Evolutionary conservation across 352 stramenopile species (phyloP), one percentile per base, ranked within the genome.

Genomic region (Globisporangium mamillatum): DNA sequence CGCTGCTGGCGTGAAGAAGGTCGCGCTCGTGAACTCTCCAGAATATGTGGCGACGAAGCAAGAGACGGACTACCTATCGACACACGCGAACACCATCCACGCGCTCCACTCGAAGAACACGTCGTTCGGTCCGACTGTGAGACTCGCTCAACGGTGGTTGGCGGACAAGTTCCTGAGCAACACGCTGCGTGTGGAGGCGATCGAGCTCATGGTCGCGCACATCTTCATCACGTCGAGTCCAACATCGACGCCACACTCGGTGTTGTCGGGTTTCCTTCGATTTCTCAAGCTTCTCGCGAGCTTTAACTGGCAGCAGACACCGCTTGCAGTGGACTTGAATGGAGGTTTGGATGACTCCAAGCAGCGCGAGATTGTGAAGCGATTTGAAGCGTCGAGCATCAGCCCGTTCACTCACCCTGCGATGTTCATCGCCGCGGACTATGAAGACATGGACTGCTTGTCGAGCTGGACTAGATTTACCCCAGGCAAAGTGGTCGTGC

Each of bases 161-260:
- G 87, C 86, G 0, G 79, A 89, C 68, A 93, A 96, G 57, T 82
- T 85, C 34, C 66, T 94, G 75, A 89, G 81, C 41, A 92, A 94
- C 54, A 69, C 78, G 2, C 27, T 97, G 34, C 66, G 70, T 4
- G 74, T 95, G 14, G 84, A 95, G 74, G 85, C 83, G 0, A 66
- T 95, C 29, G 89, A 97, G 67, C 71, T 97, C 14, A 59, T 97
- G 2, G 87, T 97, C 2, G 89, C 89, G 0, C 78, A 91, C 29
- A 74, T 86, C 18, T 97, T 94, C 65, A 44, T 94, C 25, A 79
- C 73, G 0, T 71, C 78, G 16, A 72, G 77, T 22, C 69, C 81
- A 1, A 80, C 78, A 5, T 82, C 77, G 18, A 78, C 75, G 24
- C 89, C 89, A 20, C 82, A 87, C 63, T 95, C 88, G 14, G 80